These are phyloP conservation scores for Ophioceras dolichostomum DNA, from an alignment of 2,329 filamentous ascomycete species.

Conservation along the genomic window DNA sequence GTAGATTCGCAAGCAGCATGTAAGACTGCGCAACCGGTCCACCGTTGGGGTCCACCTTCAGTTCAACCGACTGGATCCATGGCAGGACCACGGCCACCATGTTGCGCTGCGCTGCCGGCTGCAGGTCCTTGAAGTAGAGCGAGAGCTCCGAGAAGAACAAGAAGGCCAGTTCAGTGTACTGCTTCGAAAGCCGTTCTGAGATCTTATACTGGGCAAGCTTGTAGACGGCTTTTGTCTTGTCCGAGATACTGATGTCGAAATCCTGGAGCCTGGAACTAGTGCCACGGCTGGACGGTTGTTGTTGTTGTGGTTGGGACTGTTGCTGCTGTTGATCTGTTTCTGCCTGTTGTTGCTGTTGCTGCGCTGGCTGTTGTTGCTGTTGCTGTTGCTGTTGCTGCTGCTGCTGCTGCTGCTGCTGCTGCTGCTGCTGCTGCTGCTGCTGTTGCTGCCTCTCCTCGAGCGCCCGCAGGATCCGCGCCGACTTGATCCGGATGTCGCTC, in stretches of 20 bases:
- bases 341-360: slow-evolving; percentile 1
- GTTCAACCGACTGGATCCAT: slow-evolving; percentile 90
- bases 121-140: slow-evolving; percentile 78
- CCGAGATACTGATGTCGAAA: slow-evolving; percentile 95
- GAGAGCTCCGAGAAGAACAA: slow-evolving; percentile 95
- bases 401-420: neutral
- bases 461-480: slow-evolving; percentile 65
- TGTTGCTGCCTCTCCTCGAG: slow-evolving; percentile 67
- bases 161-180: slow-evolving; percentile 82
- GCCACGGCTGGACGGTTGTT: too few species aligned
- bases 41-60: slow-evolving; percentile 84
- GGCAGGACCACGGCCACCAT: slow-evolving; percentile 89
- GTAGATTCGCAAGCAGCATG: slow-evolving; percentile 84
- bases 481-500: slow-evolving; percentile 79
- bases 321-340: slow-evolving; percentile 1
- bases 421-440: neutral
- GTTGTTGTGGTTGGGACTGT: too few species aligned
- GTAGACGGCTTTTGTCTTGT: slow-evolving; percentile 96
- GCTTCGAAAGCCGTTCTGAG: slow-evolving; percentile 76
- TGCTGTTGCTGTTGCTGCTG: neutral
- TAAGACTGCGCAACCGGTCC: slow-evolving; percentile 87
- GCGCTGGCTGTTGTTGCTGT: neutral
- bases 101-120: slow-evolving; percentile 75
- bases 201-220: slow-evolving; percentile 96
- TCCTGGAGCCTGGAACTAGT: slow-evolving; percentile 87